These are phyloP conservation scores for Leccinum imitatum DNA, from an alignment of 768 basidiomycete species.

Conservation along the genomic window DNA sequence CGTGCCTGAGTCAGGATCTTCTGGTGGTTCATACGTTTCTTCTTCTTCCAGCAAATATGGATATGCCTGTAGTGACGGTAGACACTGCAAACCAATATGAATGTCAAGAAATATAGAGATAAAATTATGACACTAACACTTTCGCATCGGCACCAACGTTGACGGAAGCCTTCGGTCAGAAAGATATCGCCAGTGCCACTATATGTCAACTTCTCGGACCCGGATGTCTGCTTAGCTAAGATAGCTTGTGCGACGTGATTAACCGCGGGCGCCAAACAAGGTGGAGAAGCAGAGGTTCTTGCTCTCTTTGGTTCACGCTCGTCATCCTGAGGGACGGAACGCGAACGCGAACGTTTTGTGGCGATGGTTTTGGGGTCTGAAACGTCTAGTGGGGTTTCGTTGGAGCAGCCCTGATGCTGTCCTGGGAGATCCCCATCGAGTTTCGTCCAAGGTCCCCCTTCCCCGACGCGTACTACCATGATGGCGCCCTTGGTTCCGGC, in stretches of 20 bases:
- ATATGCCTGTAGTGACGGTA: conserved; percentile 49
- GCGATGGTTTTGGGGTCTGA: conserved; percentile 20
- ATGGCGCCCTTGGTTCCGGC: conserved; percentile 69
- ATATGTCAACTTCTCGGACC: conserved; percentile 18
- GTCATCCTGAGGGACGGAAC: conserved; percentile 25
- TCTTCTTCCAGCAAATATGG: conserved; percentile 74
- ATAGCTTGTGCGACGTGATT: conserved; percentile 48
- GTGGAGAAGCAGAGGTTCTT: conserved; percentile 37
- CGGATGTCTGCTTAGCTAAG: conserved; percentile 25
- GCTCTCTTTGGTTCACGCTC: conserved; percentile 42
- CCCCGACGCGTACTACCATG: conserved; percentile 59
- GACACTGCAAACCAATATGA: conserved; percentile 48
- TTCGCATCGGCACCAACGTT: conserved; percentile 77
- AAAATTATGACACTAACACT: conserved; percentile 39
- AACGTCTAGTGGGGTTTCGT: conserved; percentile 25
- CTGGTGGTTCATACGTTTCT: conserved; percentile 81
- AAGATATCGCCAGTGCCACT: conserved; percentile 73
- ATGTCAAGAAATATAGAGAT: conserved; percentile 1
- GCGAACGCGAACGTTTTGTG: conserved; percentile 47
- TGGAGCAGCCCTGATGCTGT: not conserved
- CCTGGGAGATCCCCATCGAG: conserved; percentile 35
- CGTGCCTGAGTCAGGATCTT: conserved; percentile 82
- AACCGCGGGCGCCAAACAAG: conserved; percentile 58
- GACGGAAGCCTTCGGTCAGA: conserved; percentile 68
- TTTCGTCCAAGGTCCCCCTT: conserved; percentile 50